Base-by-base conservation (phyloP, 306 rosid species). In the Prunus davidiana region DNA sequence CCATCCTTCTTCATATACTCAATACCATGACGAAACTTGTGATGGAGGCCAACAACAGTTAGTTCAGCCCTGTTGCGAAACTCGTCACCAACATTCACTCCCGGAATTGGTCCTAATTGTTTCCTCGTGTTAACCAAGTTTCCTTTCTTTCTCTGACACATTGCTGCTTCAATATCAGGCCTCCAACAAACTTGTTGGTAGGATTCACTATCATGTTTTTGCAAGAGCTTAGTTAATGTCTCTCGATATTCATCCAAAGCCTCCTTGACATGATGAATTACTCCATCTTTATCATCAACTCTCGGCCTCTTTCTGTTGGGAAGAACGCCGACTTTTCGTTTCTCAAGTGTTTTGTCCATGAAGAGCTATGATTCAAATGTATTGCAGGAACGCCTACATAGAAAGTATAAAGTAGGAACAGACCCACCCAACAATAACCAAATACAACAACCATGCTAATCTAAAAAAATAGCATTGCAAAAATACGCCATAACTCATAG, bases 51-150 rank as follows among this genome's bases (percentile, higher is more conserved):
- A 50, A 82, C 30, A 0, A 84, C 47, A 46, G 19, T 2, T 45
- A 88, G 79, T 62, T 88, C 88, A 49, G 45, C 16, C 75, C 86
- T 76, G 22, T 30, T 65, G 9, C 47, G 68, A 57, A 84, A 88
- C 25, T 0, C 25, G 15, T 88, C 92, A 45, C 90, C 84, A 18
- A 88, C 71, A n/a, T 82, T 75, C 28, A 86, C 67, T 62, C 92
- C 92, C 0, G 30, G 56, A 24, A 86, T 61, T 9, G 45, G 61
- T 19, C 90, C 92, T 20, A 78, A 11, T 14, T 22, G 51, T 57
- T 82, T 84, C 2, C 14, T 0, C 3, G 38, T 30, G 56, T 82
- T 82, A 41, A 57, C 79, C 34, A 79, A 77, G 25, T 74, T 75
- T 30, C 25, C 12, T 12, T 28, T 9, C 22, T 8, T 43, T 19